These are phyloP conservation scores for Acanthamoeba culbertsoni DNA, from an alignment of 208 protist species.

Conservation along the genomic window DNA sequence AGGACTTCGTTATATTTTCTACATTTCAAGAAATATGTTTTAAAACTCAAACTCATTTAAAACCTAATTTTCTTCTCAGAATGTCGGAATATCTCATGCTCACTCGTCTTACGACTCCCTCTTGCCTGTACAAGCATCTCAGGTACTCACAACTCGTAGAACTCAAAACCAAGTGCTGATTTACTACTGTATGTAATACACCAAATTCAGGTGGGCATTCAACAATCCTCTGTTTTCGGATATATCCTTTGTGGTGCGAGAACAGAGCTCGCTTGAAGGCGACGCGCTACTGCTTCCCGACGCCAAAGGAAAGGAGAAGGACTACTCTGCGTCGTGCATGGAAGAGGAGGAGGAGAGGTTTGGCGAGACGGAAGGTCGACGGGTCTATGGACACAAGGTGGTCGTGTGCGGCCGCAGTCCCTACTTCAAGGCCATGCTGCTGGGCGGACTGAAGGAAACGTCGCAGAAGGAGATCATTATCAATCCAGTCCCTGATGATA, in stretches of 20 bases:
- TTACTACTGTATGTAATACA: background rate
- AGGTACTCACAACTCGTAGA: background rate
- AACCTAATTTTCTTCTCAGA: background rate
- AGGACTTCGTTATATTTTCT: background rate
- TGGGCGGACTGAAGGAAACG: constrained; percentile 53
- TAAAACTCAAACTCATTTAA: background rate
- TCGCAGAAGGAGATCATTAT: constrained; percentile 45
- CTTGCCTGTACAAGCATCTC: constrained; percentile 38
- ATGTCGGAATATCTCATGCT: constrained; percentile 57
- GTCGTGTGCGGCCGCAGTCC: constrained; percentile 39
- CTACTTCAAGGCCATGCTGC: constrained; percentile 53
- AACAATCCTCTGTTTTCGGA: constrained; percentile 41
- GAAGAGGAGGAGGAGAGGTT: too few species aligned
- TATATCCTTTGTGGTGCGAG: background rate
- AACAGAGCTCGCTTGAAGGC: background rate
- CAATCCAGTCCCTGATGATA: background rate
- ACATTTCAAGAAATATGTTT: background rate
- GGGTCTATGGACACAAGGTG: constrained; percentile 45
- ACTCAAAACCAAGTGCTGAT: background rate
- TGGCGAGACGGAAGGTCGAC: background rate
- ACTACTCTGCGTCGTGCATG: background rate
- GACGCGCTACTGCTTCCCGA: background rate
- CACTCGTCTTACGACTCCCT: constrained; percentile 44
- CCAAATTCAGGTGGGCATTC: constrained; percentile 52
- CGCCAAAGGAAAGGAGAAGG: background rate